Evolutionary conservation across 176 grass and related monocot genomes (phyloP), one percentile per base, ranked within the genome.

Genomic region (Carex cristatella): DNA sequence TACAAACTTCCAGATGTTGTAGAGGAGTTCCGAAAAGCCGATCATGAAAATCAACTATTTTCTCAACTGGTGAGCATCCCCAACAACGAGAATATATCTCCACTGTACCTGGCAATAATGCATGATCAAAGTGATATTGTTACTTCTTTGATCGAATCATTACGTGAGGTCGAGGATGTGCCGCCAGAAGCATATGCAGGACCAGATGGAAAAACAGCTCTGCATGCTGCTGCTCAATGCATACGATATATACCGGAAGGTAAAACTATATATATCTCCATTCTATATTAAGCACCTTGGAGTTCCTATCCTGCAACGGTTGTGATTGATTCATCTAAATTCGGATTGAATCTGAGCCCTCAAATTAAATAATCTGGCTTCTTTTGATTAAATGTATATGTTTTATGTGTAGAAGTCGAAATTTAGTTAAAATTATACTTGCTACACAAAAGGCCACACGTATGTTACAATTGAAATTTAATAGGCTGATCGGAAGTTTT

Each of bases 81-180:
- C 0, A 15, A 74, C 0, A 23, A 53, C 4, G 8, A 75, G 0
- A 84, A 85, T 3, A 2, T 79, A 1, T 91, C 90, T 13, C 66
- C 86, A 10, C 81, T 94, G 13, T 94, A 92, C 79, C 14, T 90
- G 66, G 90, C 90, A 0, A 79, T 35, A 8, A 7, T 19, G 55
- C 12, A 35, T 67, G 31, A 2, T 12, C n/a, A 10, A 7, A 74
- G 56, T 0, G 2, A 3, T 13, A 83, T 84, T 38, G 70, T 89
- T 2, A 38, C 2, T 6, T 15, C 0, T 0, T n/a, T 94, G 7
- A 10, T 89, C 0, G 55, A 38, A 11, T 56, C 60, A 23, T 56
- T 46, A 1, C 12, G 37, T 38, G 37, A 38, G 37, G 37, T 3
- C 0, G 9, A 59, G 13, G 51, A 82, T 16, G 37, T 64, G 35